Percentiles rank a stretch among this genome's conserved stretches.
These are phyloP conservation scores for Dactylellina leptospora DNA, from an alignment of 2,329 filamentous ascomycete genomes.

Conservation along the genomic window DNA sequence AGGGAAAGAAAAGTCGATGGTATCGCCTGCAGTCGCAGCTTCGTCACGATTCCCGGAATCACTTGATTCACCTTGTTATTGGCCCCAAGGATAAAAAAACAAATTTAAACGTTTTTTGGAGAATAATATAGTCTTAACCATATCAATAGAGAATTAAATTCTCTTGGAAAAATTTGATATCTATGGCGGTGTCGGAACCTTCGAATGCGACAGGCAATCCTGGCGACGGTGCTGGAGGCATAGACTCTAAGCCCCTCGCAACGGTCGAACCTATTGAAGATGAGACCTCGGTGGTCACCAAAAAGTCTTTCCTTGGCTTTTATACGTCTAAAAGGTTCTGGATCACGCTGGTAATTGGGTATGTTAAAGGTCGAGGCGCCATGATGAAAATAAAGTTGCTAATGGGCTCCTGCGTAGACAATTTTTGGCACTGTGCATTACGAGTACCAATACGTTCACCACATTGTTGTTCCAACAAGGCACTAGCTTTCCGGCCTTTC, in stretches of 20 bases:
- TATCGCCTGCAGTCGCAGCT: constrained; percentile 13
- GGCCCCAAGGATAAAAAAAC: constrained; percentile 54
- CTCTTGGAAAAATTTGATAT: background rate
- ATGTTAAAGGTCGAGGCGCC: constrained; percentile 56
- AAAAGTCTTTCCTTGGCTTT: constrained; percentile 68
- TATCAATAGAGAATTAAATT: background rate
- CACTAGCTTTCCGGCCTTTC: constrained; percentile 90
- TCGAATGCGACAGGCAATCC: constrained; percentile 4
- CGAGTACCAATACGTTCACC: constrained; percentile 89
- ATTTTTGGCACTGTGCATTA: constrained; percentile 86
- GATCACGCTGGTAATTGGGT: constrained; percentile 79
- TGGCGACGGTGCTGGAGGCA: background rate
- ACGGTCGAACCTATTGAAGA: constrained; percentile 20
- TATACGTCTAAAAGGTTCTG: constrained; percentile 87
- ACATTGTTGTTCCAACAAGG: constrained; percentile 73
- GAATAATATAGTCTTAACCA: constrained; percentile 1
- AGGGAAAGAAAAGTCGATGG: constrained; percentile 11
- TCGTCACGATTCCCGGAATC: constrained; percentile 43
- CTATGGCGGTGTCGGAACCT: constrained; percentile 3
- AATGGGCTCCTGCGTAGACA: constrained; percentile 65
- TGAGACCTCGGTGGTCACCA: constrained; percentile 45
- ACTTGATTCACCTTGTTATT: constrained; percentile 54
- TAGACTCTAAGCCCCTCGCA: constrained; percentile 24
- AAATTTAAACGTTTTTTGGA: constrained; percentile 36
- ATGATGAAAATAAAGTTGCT: background rate